Evolutionary conservation across 192 early-diverging fungal species (phyloP), one percentile per base, ranked within the genome.

Genomic region (Backusella parvicylindrica): DNA sequence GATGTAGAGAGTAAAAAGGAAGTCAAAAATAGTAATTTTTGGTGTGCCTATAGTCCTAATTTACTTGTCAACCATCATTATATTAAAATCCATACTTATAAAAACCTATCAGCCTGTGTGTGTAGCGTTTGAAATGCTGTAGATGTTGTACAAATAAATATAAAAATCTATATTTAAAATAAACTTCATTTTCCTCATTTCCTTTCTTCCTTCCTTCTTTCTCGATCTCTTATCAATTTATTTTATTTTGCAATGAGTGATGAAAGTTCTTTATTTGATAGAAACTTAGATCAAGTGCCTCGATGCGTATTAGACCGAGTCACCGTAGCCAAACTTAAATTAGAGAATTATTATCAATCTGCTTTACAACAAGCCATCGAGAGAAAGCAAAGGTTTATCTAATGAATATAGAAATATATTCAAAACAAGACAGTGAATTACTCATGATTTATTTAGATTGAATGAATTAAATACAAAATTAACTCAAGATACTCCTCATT

Each of bases 271-370:
- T 8, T n/a, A 23, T 67, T 33, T 35, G 65, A 67, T 18, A 67
- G 32, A 32, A 38, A 23, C 15, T 12, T 6, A 37, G n/a, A 38
- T 0, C 65, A 37, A 23, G 9, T 67, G 16, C 84, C 97, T 12
- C 87, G 91, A 65, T 84, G 89, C 32, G 93, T 94, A 0, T 73
- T 97, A 12, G 98, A 99, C 43, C 86, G 93, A 76, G 92, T 95
- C 2, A 89, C 94, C 0, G 89, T 92, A 7, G 96, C 95, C 33
- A 97, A 95, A 84, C 89, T 93, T 40, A 93, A 93, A 72, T 86
- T 99, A 31, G 93, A 98, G 77, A 88, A 95, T 84, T 95, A 95
- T 71, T 99, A 98, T 87, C 95, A 94, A 78, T 87, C 89, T 31
- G 85, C 93, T 40, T 87, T 98, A 66, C 88, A 91, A 7, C 96